A percentile compares a stretch with the other conserved stretches of the same genome.
These are phyloP conservation scores for Sporothrix sp. DNA, from an alignment of 2,329 filamentous ascomycete species.

Conservation along the genomic window DNA sequence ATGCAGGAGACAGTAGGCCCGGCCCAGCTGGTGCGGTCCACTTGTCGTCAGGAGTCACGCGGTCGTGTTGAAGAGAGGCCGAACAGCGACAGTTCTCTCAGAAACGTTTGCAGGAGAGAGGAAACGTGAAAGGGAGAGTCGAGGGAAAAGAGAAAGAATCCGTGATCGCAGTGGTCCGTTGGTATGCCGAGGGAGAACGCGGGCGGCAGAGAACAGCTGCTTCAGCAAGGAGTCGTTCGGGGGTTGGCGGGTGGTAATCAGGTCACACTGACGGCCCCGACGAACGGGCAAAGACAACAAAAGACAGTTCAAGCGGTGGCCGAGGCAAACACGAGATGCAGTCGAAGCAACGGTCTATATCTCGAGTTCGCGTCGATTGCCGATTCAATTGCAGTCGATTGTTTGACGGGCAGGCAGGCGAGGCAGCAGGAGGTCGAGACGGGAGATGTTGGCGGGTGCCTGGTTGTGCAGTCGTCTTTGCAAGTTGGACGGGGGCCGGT, in stretches of 20 bases:
- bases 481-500: conserved; percentile 11
- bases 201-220: neutral
- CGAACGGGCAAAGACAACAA: conserved; percentile 10
- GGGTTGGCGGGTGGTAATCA: no score
- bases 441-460: neutral
- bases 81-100: neutral
- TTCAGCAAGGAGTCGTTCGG: no score
- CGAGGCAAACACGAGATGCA: neutral
- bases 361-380: no score
- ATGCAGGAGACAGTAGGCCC: conserved; percentile 6
- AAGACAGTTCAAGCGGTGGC: neutral
- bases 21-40: conserved; percentile 4
- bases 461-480: conserved; percentile 9
- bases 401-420: neutral
- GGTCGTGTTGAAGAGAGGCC: neutral
- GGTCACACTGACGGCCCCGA: conserved; percentile 14
- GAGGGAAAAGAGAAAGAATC: neutral
- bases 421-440: neutral
- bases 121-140: neutral
- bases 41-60: conserved; percentile 10
- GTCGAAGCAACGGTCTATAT: conserved; percentile 3
- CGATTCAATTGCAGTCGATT: no score
- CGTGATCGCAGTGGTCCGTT: neutral
- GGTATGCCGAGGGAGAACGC: neutral
- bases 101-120: neutral